Evolutionary conservation across 208 protist genomes (phyloP), one percentile per base, ranked within the genome.

Genomic region (Wallacemonas collosoma): DNA sequence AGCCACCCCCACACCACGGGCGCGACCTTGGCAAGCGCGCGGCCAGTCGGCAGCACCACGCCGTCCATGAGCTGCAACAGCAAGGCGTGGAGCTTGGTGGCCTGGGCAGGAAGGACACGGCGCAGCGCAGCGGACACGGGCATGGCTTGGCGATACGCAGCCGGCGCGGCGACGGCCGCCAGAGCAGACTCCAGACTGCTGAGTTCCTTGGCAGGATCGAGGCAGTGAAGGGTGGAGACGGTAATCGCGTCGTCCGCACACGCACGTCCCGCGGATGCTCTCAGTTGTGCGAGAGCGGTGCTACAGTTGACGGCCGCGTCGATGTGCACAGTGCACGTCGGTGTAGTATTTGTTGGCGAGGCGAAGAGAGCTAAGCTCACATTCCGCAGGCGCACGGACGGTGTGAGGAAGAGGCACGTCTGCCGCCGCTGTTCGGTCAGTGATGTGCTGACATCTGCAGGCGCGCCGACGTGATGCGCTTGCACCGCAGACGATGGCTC

Each of bases 281-380:
- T 9, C 15, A 65, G 15, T 15, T 36, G 60, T 11, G 43, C 60
- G 41, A 26, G 5, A 4, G 60, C 60, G 4, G 36, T 12, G 38
- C 12, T 26, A 35, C 60, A 65, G 60, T 65, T 36, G 3, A 5
- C n/a, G 12, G 60, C 60, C 15, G 7, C 15, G 43, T 65, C 60
- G 9, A 65, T 65, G 12, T 48, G 60, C 60, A 65, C 60, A 41
- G 64, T 40, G 47, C 45, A 47, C 7, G 47, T n/a, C 17, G 58
- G 4, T 38, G 44, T n/a, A 5, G 7, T 14, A 15, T 35, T 2
- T 11, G 35, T 47, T 3, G 55, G 64, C 12, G 8, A 3, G 17
- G 2, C 6, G 60, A 48, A 84, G 12, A 77, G 15, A 35, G 80
- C 79, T 5, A 84, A 2, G 2, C 17, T 39, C 41, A 84, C 75